These are phyloP conservation scores for Botrytis byssoidea DNA, from an alignment of 2,329 filamentous ascomycete species.

Conservation along the genomic window DNA sequence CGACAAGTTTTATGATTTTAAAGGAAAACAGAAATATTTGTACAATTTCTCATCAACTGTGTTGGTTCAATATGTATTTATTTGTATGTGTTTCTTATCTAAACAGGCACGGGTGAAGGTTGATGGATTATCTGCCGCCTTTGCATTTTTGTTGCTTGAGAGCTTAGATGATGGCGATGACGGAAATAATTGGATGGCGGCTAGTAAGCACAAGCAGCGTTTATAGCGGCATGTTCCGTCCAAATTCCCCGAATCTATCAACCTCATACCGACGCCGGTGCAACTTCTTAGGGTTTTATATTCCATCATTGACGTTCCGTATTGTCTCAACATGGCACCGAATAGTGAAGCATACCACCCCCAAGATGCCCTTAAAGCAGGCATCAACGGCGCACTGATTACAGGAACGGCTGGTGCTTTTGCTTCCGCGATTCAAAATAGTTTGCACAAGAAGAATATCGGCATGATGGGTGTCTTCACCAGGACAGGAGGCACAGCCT, in stretches of 20 bases:
- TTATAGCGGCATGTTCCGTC: slow-evolving; percentile 19
- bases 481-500: slow-evolving; percentile 72
- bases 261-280: slow-evolving; percentile 25
- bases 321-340: slow-evolving; percentile 47
- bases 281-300: background rate
- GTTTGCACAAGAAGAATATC: slow-evolving; percentile 77
- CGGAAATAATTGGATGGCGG: slow-evolving; percentile 14
- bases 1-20: background rate
- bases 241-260: slow-evolving; percentile 10
- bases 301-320: background rate
- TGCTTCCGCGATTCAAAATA: slow-evolving; percentile 80
- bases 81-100: slow-evolving; percentile 14
- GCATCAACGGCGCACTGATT: slow-evolving; percentile 62
- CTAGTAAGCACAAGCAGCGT: slow-evolving; percentile 4
- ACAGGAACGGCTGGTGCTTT: slow-evolving; percentile 68
- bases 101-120: background rate
- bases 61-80: background rate
- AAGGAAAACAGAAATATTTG: background rate
- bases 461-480: slow-evolving; percentile 80
- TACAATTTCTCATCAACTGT: background rate
- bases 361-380: slow-evolving; percentile 69
- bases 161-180: slow-evolving; percentile 1
- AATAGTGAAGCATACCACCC: slow-evolving; percentile 61
- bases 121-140: background rate
- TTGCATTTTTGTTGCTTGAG: slow-evolving; percentile 6